Base-by-base conservation (phyloP, 2,329 filamentous ascomycete genomes). In the Cladosporium sp. region DNA sequence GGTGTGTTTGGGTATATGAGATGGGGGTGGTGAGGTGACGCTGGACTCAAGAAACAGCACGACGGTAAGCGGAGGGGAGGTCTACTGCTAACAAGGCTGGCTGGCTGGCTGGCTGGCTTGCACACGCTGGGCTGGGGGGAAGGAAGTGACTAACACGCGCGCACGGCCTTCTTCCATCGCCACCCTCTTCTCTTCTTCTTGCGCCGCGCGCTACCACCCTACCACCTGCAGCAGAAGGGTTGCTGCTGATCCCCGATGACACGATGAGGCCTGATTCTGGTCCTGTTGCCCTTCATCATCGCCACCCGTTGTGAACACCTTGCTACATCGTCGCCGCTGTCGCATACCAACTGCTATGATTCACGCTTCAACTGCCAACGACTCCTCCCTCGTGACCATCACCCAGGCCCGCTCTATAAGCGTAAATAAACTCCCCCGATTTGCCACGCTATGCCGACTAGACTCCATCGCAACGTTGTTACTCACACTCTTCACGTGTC, bases 361-460 rank as follows among this genome's bases (percentile, higher is more conserved):
- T 30, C 7, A 16, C 28, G 49, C 10, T 30, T 23, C 28, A 54
- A n/a, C 16, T n/a, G 18, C 18, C n/a, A 53, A 53, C 48, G 11
- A 53, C 14, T 18, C 48, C 16, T 28, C 26, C 23, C 26, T 53
- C 48, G 48, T 53, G 48, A 53, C 54, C 32, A 18, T 36, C 48
- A 10, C 26, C 48, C 13, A 39, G 59, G 59, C 59, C 59, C 59
- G 59, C 59, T 62, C 59, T 62, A 62, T 62, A 62, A 53, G 59
- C 59, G 32, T 30, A 30, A 30, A 30, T 62, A 61, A 61, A 61
- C 58, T 61, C 58, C 2, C 5, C 21, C 39, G n/a, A 30, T 32
- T 61, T n/a, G 57, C 57, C 57, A 58, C 57, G 23, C 57, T 58
- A 58, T 36, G 23, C 43, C 36, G 25, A 28, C 48, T 53, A 53